Evolutionary conservation across 768 basidiomycete species (phyloP).

Genomic region (Termitomyces sp.): DNA sequence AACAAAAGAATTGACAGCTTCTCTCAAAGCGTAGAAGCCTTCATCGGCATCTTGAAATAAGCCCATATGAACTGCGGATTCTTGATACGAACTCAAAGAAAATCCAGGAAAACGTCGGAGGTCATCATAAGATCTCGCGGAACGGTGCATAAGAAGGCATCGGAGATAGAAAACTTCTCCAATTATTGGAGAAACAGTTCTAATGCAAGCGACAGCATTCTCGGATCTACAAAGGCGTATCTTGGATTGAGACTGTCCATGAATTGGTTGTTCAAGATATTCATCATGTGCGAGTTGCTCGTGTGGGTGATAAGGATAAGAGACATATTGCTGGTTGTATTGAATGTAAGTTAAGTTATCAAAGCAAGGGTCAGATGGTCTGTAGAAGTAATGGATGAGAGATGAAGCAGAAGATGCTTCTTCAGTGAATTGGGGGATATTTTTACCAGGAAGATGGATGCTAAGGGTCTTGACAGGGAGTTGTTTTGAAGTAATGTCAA

Average conservation of each 20-base stretch:
- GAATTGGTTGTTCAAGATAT: not conserved
- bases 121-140: not conserved
- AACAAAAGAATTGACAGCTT: not conserved
- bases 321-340: not conserved
- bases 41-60: not conserved
- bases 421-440: not conserved
- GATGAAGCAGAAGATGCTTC: not conserved
- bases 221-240: no score
- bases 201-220: no score
- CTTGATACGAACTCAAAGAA: not conserved
- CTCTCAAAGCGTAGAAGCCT: not conserved
- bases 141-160: not conserved
- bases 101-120: not conserved
- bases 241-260: not conserved
- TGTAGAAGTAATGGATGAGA: not conserved
- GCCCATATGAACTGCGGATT: not conserved
- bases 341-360: not conserved
- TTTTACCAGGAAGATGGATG: conserved; percentile 1
- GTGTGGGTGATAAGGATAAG: not conserved
- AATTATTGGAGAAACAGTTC: no score
- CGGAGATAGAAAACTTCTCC: not conserved
- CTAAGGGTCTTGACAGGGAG: not conserved
- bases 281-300: not conserved
- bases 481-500: conserved; percentile 6
- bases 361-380: not conserved